Base-by-base conservation (phyloP, 495 filamentous ascomycete species). In the Penicillium turbatum region DNA sequence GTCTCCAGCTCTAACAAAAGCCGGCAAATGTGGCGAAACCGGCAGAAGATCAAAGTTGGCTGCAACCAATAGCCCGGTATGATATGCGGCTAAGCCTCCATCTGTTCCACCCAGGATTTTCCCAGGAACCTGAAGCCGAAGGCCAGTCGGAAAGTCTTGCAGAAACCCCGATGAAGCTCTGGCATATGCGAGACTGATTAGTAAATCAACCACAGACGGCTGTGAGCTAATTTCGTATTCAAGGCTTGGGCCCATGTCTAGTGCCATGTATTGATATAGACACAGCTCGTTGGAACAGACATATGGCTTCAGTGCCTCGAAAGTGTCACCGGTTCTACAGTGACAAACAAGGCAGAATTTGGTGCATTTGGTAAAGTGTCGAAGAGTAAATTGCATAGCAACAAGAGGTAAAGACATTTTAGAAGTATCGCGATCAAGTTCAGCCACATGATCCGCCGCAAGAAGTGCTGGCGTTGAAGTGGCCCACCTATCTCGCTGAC, bases 341-440 rank as follows among this genome's bases (percentile, higher is more conserved):
- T 95, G 88, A 60, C 92, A 97, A 12, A 91, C 82, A 35, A 95
- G 77, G 64, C 92, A 97, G 64, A 91, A 96, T 35, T 93, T 85
- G 5, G 88, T 90, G 58, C 90, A 96, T 42, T 80, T 85, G 19
- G 90, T 81, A 54, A 96, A 83, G 59, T 92, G 87, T 2, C 84
- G 86, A 17, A 96, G 68, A 0, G 84, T 75, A 56, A 90, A 95
- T 60, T 96, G 87, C 82, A 89, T 87, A 3, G 83, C 86, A 10
- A 88, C 54, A 21, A 95, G 78, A 3, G 87, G 89, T 31, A 96
- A 74, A 6, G 84, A 87, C 17, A 77, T 53, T 6, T 68, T 42
- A 29, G 57, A 52, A 0, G 38, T 16, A 0, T 45, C 43, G 2
- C 37, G 13, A 5, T 44, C 49, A 1, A 31, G 36, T 9, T 75